Percentiles rank a stretch among this genome's conserved stretches.
Evolutionary conservation across 2,329 filamentous ascomycete genomes (phyloP).

Genomic region (Hypoxylon sp.): DNA sequence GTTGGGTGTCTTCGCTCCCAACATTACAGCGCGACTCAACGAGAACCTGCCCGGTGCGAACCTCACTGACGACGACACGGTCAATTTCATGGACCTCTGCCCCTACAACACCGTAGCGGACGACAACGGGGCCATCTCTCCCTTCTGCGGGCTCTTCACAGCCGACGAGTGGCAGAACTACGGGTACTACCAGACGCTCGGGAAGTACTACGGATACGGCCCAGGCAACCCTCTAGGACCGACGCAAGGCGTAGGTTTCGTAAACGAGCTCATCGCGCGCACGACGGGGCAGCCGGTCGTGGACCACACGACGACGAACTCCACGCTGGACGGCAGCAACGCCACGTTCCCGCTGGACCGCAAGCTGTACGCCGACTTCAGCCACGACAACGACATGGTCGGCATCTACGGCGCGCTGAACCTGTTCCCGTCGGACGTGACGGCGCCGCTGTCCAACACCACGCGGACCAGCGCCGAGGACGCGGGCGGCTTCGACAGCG

Average conservation of each 20-base stretch:
- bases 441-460: constrained; percentile 60
- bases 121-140: constrained; percentile 64
- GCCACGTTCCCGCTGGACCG: constrained; percentile 76
- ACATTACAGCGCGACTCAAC: constrained; percentile 76
- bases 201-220: constrained; percentile 86
- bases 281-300: constrained; percentile 73
- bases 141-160: constrained; percentile 81
- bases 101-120: constrained; percentile 81
- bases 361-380: constrained; percentile 85
- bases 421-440: constrained; percentile 78
- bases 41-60: constrained; percentile 72
- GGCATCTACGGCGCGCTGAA: constrained; percentile 79
- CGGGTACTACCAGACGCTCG: constrained; percentile 80
- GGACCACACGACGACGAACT: constrained; percentile 80
- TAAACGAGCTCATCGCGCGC: constrained; percentile 86
- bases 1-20: constrained; percentile 68
- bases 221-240: constrained; percentile 80
- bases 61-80: constrained; percentile 67
- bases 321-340: constrained; percentile 73
- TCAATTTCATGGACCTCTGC: constrained; percentile 87
- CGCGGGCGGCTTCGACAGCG: constrained; percentile 74
- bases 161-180: constrained; percentile 78
- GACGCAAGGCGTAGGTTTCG: constrained; percentile 86
- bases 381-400: constrained; percentile 89
- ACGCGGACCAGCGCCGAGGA: constrained; percentile 59